These are phyloP conservation scores for Suillus placidus DNA, from an alignment of 768 basidiomycete species.

Conservation along the genomic window DNA sequence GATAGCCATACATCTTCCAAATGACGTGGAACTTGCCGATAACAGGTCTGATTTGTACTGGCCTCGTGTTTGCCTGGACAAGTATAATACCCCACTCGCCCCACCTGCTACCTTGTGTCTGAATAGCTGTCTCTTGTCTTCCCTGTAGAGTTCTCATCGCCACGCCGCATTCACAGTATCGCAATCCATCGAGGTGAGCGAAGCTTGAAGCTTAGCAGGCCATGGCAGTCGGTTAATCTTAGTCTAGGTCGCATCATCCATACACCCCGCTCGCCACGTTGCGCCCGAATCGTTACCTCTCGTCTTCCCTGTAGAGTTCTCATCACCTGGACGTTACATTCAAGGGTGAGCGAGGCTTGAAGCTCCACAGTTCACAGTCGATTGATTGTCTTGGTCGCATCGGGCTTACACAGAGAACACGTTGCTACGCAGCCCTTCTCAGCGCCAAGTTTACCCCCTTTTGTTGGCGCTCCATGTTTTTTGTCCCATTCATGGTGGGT, in stretches of 20 bases:
- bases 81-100: background rate
- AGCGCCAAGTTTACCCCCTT: background rate
- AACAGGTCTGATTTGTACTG: background rate
- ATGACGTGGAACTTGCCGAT: background rate
- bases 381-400: background rate
- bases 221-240: background rate
- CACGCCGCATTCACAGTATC: background rate
- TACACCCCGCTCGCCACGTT: background rate
- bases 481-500: background rate
- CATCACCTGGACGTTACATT: background rate
- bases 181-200: background rate
- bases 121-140: background rate
- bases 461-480: background rate
- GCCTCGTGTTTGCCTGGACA: background rate
- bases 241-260: background rate
- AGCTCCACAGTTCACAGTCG: background rate
- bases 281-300: background rate
- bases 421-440: background rate
- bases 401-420: background rate
- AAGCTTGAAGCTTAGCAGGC: background rate
- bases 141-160: background rate
- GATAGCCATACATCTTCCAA: background rate
- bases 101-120: background rate
- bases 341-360: background rate
- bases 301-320: background rate